phyloP scores from a whole-genome alignment of 2,329 filamentous ascomycete species.

The Biscogniauxia marginata region DNA sequence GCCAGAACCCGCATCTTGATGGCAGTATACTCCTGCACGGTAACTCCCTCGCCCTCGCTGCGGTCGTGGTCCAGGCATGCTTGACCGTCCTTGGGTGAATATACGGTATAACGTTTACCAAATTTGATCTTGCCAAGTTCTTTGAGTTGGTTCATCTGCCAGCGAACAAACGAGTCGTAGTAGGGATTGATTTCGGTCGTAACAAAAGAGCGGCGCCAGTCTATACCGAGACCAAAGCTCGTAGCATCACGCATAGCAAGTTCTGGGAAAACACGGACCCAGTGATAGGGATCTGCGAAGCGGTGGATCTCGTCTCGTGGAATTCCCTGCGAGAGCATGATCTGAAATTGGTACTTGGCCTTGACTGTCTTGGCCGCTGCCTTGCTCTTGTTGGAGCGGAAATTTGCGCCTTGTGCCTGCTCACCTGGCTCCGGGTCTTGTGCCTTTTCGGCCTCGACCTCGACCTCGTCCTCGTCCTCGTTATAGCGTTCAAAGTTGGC shows the following conservation, averaged over 20 bases:
- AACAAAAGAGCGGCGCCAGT: conserved; percentile 90
- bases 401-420: conserved; percentile 80
- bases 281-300: conserved; percentile 88
- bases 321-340: conserved; percentile 89
- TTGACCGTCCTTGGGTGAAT: conserved; percentile 85
- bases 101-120: conserved; percentile 89
- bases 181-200: conserved; percentile 97
- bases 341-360: conserved; percentile 94
- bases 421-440: conserved; percentile 58
- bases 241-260: conserved; percentile 76
- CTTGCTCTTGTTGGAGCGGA: conserved; percentile 90
- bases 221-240: conserved; percentile 81
- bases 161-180: conserved; percentile 91
- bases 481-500: conserved; percentile 76
- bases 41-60: conserved; percentile 75
- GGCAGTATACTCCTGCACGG: conserved; percentile 88
- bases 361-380: conserved; percentile 85
- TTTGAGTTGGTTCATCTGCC: conserved; percentile 94
- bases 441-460: conserved; percentile 39
- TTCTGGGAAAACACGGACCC: conserved; percentile 91
- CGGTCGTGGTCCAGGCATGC: conserved; percentile 87
- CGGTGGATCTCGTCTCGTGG: conserved; percentile 85
- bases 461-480: conserved; percentile 68
- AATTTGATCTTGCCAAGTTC: conserved; percentile 92
- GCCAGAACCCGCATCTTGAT: conserved; percentile 89